Percentiles rank a stretch among this genome's conserved stretches.
These are phyloP conservation scores for Chlorella sp. DNA, from an alignment of 139 green algal species.

Conservation along the genomic window DNA sequence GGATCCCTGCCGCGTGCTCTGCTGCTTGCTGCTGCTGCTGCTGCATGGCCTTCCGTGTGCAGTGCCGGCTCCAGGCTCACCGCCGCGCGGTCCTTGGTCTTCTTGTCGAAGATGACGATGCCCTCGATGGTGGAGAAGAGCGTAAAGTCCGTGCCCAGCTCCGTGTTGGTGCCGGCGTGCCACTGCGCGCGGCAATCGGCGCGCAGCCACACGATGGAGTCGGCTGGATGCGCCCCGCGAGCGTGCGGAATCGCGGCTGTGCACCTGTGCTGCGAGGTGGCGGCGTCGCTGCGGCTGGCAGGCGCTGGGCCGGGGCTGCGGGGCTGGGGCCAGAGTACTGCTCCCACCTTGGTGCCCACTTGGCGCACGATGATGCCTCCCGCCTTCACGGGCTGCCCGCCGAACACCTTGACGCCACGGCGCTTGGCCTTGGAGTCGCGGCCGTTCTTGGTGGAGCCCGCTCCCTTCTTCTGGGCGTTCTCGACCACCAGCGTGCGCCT, in stretches of 20 bases:
- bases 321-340: too few relatives aligned
- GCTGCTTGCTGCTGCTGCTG: too few relatives aligned
- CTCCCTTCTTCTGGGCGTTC: constrained; percentile 58
- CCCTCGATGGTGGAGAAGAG: constrained; percentile 81
- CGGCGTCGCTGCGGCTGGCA: too few relatives aligned
- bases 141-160: constrained; percentile 89
- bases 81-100: constrained; percentile 25
- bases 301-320: too few relatives aligned
- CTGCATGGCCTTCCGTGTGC: too few relatives aligned
- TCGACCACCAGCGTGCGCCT: constrained; percentile 30
- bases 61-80: constrained; percentile 15
- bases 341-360: constrained; percentile 72
- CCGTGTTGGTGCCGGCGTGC: constrained; percentile 81
- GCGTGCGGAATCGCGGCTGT: too few relatives aligned
- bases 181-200: constrained; percentile 59
- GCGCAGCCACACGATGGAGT: too few relatives aligned
- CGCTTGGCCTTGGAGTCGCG: constrained; percentile 87
- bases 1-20: too few relatives aligned
- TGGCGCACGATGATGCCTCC: constrained; percentile 96
- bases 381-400: constrained; percentile 84
- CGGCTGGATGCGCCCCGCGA: too few relatives aligned
- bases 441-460: constrained; percentile 96
- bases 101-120: constrained; percentile 86
- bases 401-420: constrained; percentile 94
- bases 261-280: too few relatives aligned